phyloP scores from a whole-genome alignment of 805 yeast species.

The Candida sakaeoensis region DNA sequence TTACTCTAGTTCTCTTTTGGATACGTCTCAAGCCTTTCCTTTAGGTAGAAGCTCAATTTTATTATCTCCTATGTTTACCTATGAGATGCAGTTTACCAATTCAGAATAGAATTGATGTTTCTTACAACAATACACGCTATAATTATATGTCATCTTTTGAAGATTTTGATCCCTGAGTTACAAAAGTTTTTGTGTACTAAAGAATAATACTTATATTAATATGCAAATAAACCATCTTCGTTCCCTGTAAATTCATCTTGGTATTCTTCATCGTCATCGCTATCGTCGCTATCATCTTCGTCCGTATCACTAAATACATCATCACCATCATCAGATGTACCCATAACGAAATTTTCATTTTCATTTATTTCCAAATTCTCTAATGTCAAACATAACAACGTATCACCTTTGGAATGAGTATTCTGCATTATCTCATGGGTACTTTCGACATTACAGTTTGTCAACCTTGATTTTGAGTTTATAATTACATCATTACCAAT shows the following conservation, averaged over 20 bases:
- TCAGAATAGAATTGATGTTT: too few species aligned
- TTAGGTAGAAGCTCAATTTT: too few species aligned
- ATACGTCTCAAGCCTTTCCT: too few species aligned
- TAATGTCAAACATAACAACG: constrained; percentile 41
- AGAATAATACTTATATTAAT: too few species aligned
- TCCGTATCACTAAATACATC: constrained; percentile 32
- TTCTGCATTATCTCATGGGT: constrained; percentile 62
- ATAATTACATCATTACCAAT: constrained; percentile 70
- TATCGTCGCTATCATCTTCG: constrained; percentile 49
- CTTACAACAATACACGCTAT: too few species aligned
- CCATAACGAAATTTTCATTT: constrained; percentile 23
- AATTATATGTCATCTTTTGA: too few species aligned
- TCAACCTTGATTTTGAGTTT: constrained; percentile 59
- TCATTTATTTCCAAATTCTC: constrained; percentile 15
- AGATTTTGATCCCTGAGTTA: too few species aligned
- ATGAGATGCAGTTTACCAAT: too few species aligned
- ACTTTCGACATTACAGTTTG: constrained; percentile 85
- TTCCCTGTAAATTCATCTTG: constrained; percentile 55
- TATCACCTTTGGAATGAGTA: constrained; percentile 55
- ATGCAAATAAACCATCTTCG: constrained; percentile 48
- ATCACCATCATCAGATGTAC: constrained; percentile 27
- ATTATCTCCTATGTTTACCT: too few species aligned
- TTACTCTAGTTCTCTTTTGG: too few species aligned
- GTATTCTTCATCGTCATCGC: constrained; percentile 34
- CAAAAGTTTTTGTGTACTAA: too few species aligned